Evolutionary conservation across 371 early-diverging fungal genomes (phyloP), one percentile per base, ranked within the genome.

Genomic region (Chytridium lagenaria): DNA sequence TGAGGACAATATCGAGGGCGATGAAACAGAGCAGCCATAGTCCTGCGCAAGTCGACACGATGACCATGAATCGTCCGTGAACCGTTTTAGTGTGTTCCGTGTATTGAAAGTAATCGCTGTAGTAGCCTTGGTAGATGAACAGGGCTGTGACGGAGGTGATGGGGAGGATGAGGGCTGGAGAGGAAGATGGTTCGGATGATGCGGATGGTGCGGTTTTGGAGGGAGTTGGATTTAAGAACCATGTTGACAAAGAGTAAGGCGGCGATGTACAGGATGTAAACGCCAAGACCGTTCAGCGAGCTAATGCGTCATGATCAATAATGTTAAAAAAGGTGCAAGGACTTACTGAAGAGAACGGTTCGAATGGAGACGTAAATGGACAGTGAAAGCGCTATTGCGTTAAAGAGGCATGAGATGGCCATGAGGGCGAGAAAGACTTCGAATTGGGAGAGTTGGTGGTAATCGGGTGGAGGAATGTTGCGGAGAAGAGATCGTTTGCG

Each of bases 171-270:
- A 55, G 30, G 16, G 26, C 49, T 30, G 57, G 57, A 23, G 57
- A 55, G 16, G 26, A 55, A 55, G 57, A 55, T 23, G 57, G 44
- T 44, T 44, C 44, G 44, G 44, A 44, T 44, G 44, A 44, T 44
- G 7, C 57, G 57, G 10, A 55, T 26, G 15, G 57, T 55, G 26
- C 57, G 57, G 26, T 55, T 55, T 30, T 55, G 57, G 23, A 55
- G 57, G 10, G 57, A 55, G 57, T 23, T 55, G 7, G 57, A 55
- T 55, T 55, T 55, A 10, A 55, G 57, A 23, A 55, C 57, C 57
- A 55, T 55, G 26, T 30, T 55, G 16, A 55, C 57, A 23, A 55
- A 55, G 10, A 55, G 57, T 26, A 55, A 23, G 23, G 23, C 57
- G 57, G 57, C 57, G 23, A 16, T 55, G 23, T 55, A 55, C 16